These are phyloP conservation scores for Erythrobasidium hasegawianum DNA, from an alignment of 1,284 basidiomycete genomes.

Conservation along the genomic window DNA sequence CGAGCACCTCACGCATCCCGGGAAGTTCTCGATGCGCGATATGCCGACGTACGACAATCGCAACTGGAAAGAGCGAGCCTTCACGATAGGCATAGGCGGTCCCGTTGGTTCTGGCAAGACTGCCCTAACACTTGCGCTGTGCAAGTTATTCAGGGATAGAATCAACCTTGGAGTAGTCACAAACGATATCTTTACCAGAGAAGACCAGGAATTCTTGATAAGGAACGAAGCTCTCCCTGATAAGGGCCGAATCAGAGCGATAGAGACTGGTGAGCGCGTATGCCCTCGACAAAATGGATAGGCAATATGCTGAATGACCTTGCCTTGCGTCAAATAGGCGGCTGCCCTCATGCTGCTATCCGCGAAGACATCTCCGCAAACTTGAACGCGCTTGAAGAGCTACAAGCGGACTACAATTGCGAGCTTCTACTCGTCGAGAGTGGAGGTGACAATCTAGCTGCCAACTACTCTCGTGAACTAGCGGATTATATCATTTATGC, in stretches of 20 bases:
- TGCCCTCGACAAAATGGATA: too few species aligned
- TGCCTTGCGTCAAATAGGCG: too few species aligned
- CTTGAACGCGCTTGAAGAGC: constrained; percentile 85
- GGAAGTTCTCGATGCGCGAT: constrained; percentile 88
- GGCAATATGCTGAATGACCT: too few species aligned
- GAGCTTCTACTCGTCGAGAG: constrained; percentile 82
- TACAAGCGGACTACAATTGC: constrained; percentile 70
- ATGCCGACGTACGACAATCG: constrained; percentile 79
- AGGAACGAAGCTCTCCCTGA: constrained; percentile 80
- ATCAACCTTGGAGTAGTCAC: constrained; percentile 96
- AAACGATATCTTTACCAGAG: constrained; percentile 91
- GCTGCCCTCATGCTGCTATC: constrained; percentile 92
- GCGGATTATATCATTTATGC: constrained; percentile 98
- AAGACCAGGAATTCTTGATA: constrained; percentile 97
- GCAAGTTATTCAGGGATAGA: constrained; percentile 70
- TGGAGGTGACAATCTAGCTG: constrained; percentile 88
- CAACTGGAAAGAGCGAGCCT: constrained; percentile 88
- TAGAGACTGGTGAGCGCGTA: constrained; percentile 65
- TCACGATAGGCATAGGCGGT: constrained; percentile 97
- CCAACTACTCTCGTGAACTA: constrained; percentile 91
- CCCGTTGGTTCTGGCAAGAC: constrained; percentile 98
- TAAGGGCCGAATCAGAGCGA: constrained; percentile 77
- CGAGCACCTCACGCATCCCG: constrained; percentile 67
- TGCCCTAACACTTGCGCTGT: constrained; percentile 87
- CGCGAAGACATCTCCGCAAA: constrained; percentile 95